Conservation (phyloP, 2,329 filamentous ascomycete species). For the Hymenoscyphus linearis region DNA sequence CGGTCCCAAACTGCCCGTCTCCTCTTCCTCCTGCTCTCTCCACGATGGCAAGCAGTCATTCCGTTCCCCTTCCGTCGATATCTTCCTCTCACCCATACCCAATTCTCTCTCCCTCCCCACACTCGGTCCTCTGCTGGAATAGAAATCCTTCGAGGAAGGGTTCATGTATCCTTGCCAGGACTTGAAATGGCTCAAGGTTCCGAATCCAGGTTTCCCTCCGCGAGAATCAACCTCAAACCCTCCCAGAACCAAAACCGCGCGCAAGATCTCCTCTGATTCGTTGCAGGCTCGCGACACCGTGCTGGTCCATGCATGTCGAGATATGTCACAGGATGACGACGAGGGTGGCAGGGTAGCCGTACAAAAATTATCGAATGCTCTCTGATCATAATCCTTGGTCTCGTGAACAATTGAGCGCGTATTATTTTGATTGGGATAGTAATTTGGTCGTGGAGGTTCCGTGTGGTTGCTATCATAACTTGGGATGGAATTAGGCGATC, state of each 20-base stretch:
- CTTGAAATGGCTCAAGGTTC: conserved; percentile 6
- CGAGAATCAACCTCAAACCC: background rate
- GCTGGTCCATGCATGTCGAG: background rate
- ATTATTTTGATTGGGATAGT: background rate
- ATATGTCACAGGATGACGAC: background rate
- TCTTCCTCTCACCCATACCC: background rate
- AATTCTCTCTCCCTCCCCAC: background rate
- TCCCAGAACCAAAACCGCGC: conserved; percentile 1
- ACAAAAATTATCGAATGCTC: conserved; percentile 6
- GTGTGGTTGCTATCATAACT: background rate
- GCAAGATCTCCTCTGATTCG: conserved; percentile 5
- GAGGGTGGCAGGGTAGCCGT: conserved; percentile 2
- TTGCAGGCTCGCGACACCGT: conserved; percentile 1
- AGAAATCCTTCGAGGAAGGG: background rate
- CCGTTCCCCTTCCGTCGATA: background rate
- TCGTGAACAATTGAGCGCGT: background rate
- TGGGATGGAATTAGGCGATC: conserved; percentile 1
- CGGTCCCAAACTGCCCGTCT: conserved; percentile 1
- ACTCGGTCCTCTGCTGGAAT: background rate
- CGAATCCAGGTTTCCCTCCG: background rate
- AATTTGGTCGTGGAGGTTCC: background rate
- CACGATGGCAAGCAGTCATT: conserved; percentile 2
- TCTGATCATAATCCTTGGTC: background rate
- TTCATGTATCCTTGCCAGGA: conserved; percentile 6
- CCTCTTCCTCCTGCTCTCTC: conserved; percentile 6